Base-by-base conservation (phyloP, 257 asterid genomes). In the Sherardia arvensis region DNA sequence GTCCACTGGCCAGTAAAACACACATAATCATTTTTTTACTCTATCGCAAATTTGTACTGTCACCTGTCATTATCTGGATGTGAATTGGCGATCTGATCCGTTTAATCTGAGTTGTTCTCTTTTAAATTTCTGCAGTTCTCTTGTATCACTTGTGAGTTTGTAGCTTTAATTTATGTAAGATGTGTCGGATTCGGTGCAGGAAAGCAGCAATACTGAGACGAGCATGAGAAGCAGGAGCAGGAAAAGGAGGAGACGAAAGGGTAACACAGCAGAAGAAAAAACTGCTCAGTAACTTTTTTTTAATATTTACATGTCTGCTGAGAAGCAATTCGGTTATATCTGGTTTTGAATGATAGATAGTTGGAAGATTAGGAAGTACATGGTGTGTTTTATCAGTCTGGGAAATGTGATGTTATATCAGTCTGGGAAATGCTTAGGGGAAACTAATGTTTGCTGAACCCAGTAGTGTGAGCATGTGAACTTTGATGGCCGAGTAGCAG, bases 171-270 rank as follows among this genome's bases (percentile, higher is more conserved):
- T 38, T 12, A 4, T 12, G 17, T 34, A 14, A 30, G 22, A 23
- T 25, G 3, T 53, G 32, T 43, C 17, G 49, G 12, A 61, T 32
- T 56, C 53, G 8, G 32, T 10, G 74, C 73, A 71, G 70, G 71
- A 59, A 55, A 58, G 20, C 57, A 27, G 36, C 14, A 53, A 23
- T 21, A 33, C 38, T 62, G 64, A 20, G 55, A 45, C 18, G 54
- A 12, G 68, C 48, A 53, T n/a, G 53, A 48, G 65, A 27, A 70
- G 68, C 59, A 28, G 65, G 72, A 61, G 53, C 30, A 65, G 43
- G 59, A 65, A 72, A 49, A 69, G 73, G 67, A 69, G 69, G 70
- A 63, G 75, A 14, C 51, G 43, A 3, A 67, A 64, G 53, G 38
- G 28, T 43, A 48, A 72, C 40, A 49, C 30, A n/a, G 53, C 21